Base-by-base conservation (phyloP, 2,329 filamentous ascomycete species). In the Sclerotinia minor region DNA sequence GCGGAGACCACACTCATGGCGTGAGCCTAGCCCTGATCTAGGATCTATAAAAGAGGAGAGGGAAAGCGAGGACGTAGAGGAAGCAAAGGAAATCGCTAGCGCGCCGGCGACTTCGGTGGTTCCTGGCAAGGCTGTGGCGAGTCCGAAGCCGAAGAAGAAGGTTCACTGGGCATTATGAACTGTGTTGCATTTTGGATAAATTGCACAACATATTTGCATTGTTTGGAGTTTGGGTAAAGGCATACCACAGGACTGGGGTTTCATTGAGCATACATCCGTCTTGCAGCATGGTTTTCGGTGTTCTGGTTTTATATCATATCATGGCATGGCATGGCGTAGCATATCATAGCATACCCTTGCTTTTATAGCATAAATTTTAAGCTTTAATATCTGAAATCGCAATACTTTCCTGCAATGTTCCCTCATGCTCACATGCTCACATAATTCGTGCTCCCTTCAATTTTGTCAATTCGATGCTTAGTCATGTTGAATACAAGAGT, bases 21-120 rank as follows among this genome's bases (percentile, higher is more conserved):
- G 72, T 29, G 69, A 70, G 59, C 76, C 76, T 19, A 76, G 75
- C 64, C 75, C 75, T 32, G 75, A 76, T 38, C 73, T 78, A 26
- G 74, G 67, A 24, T 68, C 72, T 19, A 78, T 78, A 59, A 68
- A 64, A 35, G 76, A 77, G 69, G 76, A 76, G 67, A 65, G 64
- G 35, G 74, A 76, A 69, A 67, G 66, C 50, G 72, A 71, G 13
- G 72, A 72, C 24, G 70, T 70, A 26, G 57, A 69, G 63, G 58
- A 68, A 69, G 26, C 41, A 32, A 68, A 67, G 49, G 65, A 69
- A n/a, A 67, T 67, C 2, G 49, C 53, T 44, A 73, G 71, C 52
- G 72, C 70, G 32, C 72, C 72, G 45, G 61, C 70, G 7, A 71
- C 35, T 38, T 49, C 67, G 47, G 59, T 54, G 64, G 67, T 65